Percentiles rank a stretch among this genome's conserved stretches.
Evolutionary conservation across 2,329 filamentous ascomycete genomes (phyloP).

Genomic region (Pseudocercospora musae): DNA sequence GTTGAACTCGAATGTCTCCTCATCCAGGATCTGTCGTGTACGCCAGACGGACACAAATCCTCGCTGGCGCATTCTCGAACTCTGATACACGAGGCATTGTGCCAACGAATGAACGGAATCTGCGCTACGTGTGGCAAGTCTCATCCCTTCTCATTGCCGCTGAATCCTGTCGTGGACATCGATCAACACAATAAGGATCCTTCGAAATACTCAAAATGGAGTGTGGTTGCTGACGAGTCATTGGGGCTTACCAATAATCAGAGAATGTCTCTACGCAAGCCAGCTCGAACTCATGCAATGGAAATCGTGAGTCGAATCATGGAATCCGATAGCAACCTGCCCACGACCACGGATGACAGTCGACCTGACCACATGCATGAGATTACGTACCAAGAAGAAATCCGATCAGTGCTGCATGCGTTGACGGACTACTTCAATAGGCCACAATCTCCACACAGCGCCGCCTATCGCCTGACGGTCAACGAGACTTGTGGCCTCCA

Average conservation of each 20-base stretch:
- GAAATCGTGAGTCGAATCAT: constrained; percentile 19
- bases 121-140: constrained; percentile 1
- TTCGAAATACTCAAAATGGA: neutral
- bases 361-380: constrained; percentile 7
- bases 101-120: neutral
- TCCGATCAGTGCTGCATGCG: constrained; percentile 14
- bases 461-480: constrained; percentile 20
- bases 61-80: neutral
- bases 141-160: neutral
- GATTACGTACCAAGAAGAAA: constrained; percentile 16
- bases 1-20: constrained; percentile 17
- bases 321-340: neutral
- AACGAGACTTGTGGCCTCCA: constrained; percentile 30
- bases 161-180: neutral
- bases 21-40: neutral
- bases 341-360: neutral
- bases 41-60: no score
- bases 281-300: neutral
- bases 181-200: neutral
- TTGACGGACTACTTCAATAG: constrained; percentile 16
- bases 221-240: neutral
- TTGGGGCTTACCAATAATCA: neutral
- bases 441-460: neutral
- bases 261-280: neutral
- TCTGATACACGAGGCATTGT: constrained; percentile 5